Evolutionary conservation across 768 basidiomycete species (phyloP), one percentile per base, ranked within the genome.

Genomic region (Leccinum disarticulatum): DNA sequence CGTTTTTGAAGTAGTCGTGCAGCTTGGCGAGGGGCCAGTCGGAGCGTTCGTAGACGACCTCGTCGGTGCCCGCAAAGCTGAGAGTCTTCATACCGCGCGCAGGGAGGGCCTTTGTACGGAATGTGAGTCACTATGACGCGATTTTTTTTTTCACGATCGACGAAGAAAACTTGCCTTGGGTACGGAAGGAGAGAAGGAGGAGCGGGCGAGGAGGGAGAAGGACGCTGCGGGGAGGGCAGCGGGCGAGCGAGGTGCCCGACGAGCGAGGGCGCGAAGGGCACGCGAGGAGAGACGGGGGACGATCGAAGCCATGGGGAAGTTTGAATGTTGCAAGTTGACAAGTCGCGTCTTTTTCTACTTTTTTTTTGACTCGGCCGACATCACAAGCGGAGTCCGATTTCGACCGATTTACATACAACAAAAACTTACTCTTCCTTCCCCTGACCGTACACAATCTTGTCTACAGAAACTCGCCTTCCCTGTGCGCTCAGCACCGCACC

Each of bases 1-100:
- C 97, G 73, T 98, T 91, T 79, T 98, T 98, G 85, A 99, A 97
- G 84, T 96, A 99, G 75, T 98, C 95, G 76, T 98, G 96, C 73
- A 99, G 88, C 80, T 93, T 98, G 62, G 93, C 87, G 62, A 96
- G 80, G 36, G 97, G 97, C 97, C 97, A 99, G 84, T 99, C 97
- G 67, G 83, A 84, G 64, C 93, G 92, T 80, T 98, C 95, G 71
- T 95, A 98, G 50, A 98, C 92, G 63, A 85, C 84, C 80, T 98
- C 95, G 72, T 94, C 84, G 60, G 89, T 88, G 68, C 95, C 95
- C 56, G 95, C 95, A 78, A 98, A 97, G 82, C 96, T 90, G 69
- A 98, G 90, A 54, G 94, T 95, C 81, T 98, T 96, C 67, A 97
- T 71, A 59, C 95, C 94, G 69, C 95, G 92, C 63, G 76, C 75